Evolutionary conservation across 2,329 filamentous ascomycete genomes (phyloP), one percentile per base, ranked within the genome.

Genomic region (Diplodia mutila): DNA sequence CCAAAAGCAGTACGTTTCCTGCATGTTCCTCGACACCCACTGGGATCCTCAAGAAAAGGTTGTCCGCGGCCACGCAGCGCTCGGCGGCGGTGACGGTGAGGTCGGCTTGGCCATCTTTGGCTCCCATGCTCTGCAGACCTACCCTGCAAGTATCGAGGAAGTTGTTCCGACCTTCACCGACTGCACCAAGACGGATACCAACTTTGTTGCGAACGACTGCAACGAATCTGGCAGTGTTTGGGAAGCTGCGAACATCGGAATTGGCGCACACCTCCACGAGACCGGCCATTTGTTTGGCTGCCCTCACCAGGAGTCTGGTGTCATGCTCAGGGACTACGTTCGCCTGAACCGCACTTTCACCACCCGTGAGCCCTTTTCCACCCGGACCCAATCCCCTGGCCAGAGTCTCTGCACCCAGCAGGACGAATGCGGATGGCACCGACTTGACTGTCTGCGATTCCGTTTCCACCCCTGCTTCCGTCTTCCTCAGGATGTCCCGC

Each of bases 191-290:
- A 97, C 93, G 0, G 92, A 98, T 75, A 91, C 89, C 11, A 86
- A 88, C 48, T 86, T 87, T 72, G 89, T 97, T 46, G 91, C 91
- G 18, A 97, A 97, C 73, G 92, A 97, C 76, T 92, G 89, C 77
- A 91, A 91, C 72, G 92, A 97, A 71, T 90, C 90, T 7, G 94
- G 94, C 27, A 97, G 92, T 75, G 95, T 89, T 55, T 98, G 94
- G 94, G 94, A 98, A 77, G 89, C 93, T n/a, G 93, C 92, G 29
- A 97, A 94, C 73, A 91, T 97, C 69, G 94, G 94, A 34, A 96
- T 98, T 71, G 94, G 94, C 8, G 94, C 93, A 11, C 94, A 98
- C 78, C 80, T 98, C 57, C 94, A 97, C 78, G 93, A 97, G 79
- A 91, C 91, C 0, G 94, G 94, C 3, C 94, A 97, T 80, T 80